A percentile compares a stretch with the other conserved stretches of the same genome.
Conservation (phyloP, 2,329 filamentous ascomycete species). For the Botrytis elliptica region DNA sequence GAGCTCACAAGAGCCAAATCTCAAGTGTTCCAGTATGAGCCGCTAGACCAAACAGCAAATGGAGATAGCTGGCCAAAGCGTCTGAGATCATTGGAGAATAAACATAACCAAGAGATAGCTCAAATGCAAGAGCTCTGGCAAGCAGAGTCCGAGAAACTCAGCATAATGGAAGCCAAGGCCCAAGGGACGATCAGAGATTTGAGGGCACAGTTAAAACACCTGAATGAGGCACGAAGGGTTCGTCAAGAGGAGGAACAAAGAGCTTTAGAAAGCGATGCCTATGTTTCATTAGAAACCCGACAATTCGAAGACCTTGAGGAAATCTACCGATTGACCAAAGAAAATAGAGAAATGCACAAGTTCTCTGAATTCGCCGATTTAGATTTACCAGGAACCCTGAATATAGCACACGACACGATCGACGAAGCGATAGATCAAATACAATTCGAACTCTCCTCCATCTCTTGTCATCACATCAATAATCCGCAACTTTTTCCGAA, state of each 20-base stretch:
- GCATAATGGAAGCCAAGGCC: neutral
- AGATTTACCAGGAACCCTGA: neutral
- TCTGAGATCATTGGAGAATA: neutral
- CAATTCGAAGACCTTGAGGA: neutral
- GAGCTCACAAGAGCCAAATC: neutral
- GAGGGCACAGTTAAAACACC: neutral
- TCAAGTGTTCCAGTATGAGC: too few species aligned
- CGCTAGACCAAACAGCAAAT: neutral
- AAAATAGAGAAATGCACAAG: slow-evolving; percentile 3
- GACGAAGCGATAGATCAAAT: slow-evolving; percentile 20
- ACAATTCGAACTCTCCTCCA: slow-evolving; percentile 22
- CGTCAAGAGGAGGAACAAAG: neutral
- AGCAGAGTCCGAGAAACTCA: neutral
- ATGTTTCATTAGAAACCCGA: neutral
- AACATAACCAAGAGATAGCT: neutral
- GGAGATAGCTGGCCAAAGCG: neutral
- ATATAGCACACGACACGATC: neutral
- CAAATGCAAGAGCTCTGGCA: slow-evolving; percentile 15
- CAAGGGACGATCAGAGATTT: slow-evolving; percentile 8
- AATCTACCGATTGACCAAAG: slow-evolving; percentile 6
- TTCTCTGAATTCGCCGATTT: neutral
- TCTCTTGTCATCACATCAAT: slow-evolving; percentile 7
- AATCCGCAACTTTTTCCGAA: neutral
- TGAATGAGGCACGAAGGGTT: neutral
- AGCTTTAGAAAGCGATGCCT: neutral